Conservation (phyloP, 2,329 filamentous ascomycete species). For the Beauveria pseudobassiana region DNA sequence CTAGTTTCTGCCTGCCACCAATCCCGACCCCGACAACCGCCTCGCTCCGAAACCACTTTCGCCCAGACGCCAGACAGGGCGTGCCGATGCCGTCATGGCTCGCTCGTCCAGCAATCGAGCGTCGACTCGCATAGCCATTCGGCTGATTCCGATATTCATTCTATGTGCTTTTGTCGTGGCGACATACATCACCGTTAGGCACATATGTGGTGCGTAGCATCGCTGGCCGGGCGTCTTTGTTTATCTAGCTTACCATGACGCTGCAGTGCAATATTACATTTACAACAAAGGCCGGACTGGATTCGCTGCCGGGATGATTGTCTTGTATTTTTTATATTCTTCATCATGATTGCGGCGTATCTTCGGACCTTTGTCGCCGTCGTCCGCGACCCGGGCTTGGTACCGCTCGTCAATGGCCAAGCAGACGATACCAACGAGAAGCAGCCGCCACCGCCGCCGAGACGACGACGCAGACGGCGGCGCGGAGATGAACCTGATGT, state of each 20-base stretch:
- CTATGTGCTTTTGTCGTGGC: conserved; percentile 59
- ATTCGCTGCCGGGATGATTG: conserved; percentile 61
- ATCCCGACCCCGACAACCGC: background rate
- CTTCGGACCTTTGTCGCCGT: conserved; percentile 63
- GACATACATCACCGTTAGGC: conserved; percentile 62
- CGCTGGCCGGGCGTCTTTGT: background rate
- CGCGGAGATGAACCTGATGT: conserved; percentile 13
- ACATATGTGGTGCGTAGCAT: conserved; percentile 53
- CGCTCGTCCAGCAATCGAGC: conserved; percentile 21
- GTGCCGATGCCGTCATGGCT: conserved; percentile 25
- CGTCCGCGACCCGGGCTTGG: conserved; percentile 62
- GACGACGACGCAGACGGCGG: conserved; percentile 13
- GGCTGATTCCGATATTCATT: conserved; percentile 64
- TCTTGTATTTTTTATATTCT: conserved; percentile 66
- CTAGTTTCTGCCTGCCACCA: no score
- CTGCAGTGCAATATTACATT: conserved; percentile 64
- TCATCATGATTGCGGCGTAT: conserved; percentile 61
- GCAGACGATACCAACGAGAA: conserved; percentile 21
- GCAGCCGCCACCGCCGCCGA: conserved; percentile 21
- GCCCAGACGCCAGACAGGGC: no score
- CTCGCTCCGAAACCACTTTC: background rate
- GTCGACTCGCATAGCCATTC: conserved; percentile 29
- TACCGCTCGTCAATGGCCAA: conserved; percentile 47
- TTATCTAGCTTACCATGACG: background rate
- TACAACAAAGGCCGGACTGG: conserved; percentile 37